phyloP scores from a whole-genome alignment of 441 rosid species.

The Pelargonium cotyledonis region DNA sequence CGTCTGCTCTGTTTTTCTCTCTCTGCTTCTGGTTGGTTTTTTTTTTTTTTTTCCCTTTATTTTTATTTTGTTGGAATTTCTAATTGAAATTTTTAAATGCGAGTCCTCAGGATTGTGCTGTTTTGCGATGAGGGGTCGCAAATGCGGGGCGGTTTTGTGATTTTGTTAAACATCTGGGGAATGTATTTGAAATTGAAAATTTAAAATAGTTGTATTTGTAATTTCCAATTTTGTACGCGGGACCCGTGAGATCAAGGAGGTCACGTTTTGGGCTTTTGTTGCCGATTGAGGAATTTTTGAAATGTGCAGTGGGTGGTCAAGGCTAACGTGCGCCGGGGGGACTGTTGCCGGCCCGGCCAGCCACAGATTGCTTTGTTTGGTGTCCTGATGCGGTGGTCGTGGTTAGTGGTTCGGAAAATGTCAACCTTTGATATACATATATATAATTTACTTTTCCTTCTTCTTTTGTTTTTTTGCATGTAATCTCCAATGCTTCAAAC shows the following conservation, averaged over 20 bases:
- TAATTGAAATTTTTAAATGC: neutral
- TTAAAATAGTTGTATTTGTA: neutral
- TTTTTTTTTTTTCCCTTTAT: conserved; percentile 17
- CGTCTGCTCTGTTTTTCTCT: neutral
- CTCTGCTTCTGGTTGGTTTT: conserved; percentile 25
- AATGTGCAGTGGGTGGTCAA: neutral
- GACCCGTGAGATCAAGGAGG: conserved; percentile 28
- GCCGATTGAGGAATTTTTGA: conserved; percentile 1
- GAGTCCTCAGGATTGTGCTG: neutral
- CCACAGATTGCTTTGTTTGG: too few relatives aligned
- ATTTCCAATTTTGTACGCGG: conserved; percentile 9
- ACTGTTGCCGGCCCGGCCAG: conserved; percentile 23
- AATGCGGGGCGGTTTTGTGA: neutral
- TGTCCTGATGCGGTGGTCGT: too few relatives aligned
- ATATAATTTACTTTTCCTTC: too few relatives aligned
- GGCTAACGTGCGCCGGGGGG: conserved; percentile 32
- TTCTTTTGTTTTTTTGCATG: too few relatives aligned
- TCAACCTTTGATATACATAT: too few relatives aligned
- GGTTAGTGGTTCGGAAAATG: too few relatives aligned
- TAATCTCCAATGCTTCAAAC: too few relatives aligned
- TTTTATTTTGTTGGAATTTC: conserved; percentile 11
- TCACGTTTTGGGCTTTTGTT: conserved; percentile 23
- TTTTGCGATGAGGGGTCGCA: neutral
- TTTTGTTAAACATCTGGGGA: conserved; percentile 8
- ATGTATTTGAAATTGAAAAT: conserved; percentile 1